phyloP scores from a whole-genome alignment of 2,329 filamentous ascomycete species.

The Colletotrichum kahawae region DNA sequence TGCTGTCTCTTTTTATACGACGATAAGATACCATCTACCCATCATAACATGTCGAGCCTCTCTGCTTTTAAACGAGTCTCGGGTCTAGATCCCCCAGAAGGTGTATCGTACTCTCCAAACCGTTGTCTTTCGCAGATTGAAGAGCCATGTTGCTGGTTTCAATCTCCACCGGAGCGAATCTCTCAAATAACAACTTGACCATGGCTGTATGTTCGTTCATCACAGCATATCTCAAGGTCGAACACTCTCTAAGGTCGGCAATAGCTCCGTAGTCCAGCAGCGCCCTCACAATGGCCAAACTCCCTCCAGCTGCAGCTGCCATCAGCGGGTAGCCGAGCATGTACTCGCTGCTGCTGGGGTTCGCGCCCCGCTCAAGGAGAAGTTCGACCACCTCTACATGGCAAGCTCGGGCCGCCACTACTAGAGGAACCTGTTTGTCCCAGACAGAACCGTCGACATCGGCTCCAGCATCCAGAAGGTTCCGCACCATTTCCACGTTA shows the following conservation, averaged over 20 bases:
- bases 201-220: neutral
- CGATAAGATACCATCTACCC: neutral
- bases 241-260: neutral
- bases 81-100: neutral
- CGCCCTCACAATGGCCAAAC: neutral
- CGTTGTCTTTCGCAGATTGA: neutral
- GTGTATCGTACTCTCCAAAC: neutral
- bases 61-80: neutral
- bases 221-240: neutral
- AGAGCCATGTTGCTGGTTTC: neutral
- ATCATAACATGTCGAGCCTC: neutral
- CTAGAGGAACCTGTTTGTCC: neutral
- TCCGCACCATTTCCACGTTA: neutral
- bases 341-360: neutral
- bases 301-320: neutral
- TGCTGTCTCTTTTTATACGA: neutral
- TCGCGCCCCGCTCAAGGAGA: neutral
- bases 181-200: neutral
- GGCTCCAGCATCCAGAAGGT: neutral
- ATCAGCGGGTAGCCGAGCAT: neutral
- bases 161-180: neutral
- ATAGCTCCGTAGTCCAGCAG: neutral
- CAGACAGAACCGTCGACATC: neutral
- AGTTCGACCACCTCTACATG: neutral
- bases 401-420: neutral